Evolutionary conservation across 23 red algal genomes (phyloP).

Genomic region (Cyanidioschyzon merolae): DNA sequence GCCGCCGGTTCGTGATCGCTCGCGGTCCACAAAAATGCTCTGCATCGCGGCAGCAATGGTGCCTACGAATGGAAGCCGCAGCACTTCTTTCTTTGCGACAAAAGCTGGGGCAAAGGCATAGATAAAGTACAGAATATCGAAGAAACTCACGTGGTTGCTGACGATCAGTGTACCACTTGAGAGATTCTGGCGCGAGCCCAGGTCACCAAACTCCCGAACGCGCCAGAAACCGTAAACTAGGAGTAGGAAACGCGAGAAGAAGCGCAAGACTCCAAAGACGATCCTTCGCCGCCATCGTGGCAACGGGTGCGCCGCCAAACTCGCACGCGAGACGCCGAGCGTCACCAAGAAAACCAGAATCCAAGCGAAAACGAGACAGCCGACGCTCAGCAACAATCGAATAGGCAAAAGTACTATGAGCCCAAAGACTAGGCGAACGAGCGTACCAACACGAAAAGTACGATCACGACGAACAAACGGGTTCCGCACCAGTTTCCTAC

Average conservation of each 20-base stretch:
- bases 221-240: background rate
- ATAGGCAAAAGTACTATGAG: background rate
- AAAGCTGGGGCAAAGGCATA: constrained; percentile 21
- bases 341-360: background rate
- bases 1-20: background rate
- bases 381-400: background rate
- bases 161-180: background rate
- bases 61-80: constrained; percentile 18
- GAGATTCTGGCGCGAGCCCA: background rate
- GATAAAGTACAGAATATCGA: constrained; percentile 31
- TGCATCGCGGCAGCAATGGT: constrained; percentile 26
- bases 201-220: background rate
- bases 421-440: background rate
- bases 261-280: background rate
- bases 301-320: background rate
- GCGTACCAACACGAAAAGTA: background rate
- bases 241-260: background rate
- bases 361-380: background rate
- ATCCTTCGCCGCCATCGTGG: background rate
- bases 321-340: background rate
- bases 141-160: constrained; percentile 31
- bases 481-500: background rate
- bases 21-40: constrained; percentile 34
- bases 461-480: constrained; percentile 3
- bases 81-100: constrained; percentile 33